Conservation (phyloP, 2,329 filamentous ascomycete genomes). For the Blastomyces parvus region DNA sequence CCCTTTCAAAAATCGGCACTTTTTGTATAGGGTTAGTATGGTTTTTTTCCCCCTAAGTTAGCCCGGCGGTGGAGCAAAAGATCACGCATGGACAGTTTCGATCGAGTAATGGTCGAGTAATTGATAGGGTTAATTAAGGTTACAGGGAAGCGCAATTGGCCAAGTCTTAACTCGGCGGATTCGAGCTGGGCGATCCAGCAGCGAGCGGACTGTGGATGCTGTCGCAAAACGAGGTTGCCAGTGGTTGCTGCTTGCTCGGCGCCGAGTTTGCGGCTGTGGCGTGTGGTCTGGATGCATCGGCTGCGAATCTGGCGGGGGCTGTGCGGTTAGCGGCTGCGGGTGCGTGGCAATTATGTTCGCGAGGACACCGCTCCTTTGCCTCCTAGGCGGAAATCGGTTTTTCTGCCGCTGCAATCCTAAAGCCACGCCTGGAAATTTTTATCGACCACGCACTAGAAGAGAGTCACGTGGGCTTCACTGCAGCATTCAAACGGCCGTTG, state of each 20-base stretch:
- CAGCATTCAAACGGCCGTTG: no score
- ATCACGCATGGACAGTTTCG: not conserved
- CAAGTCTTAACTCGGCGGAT: not conserved
- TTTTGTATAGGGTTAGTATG: not conserved
- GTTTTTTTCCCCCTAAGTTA: not conserved
- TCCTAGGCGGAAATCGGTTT: not conserved
- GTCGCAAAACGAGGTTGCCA: no score
- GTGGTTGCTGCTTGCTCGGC: not conserved
- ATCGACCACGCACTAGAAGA: not conserved
- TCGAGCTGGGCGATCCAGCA: no score
- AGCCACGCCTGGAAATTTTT: not conserved
- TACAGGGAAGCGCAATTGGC: constrained; percentile 1
- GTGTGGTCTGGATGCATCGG: not conserved
- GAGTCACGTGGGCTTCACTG: not conserved
- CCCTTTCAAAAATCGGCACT: not conserved
- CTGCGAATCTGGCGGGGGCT: not conserved
- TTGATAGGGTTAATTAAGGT: constrained; percentile 9
- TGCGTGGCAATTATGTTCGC: not conserved
- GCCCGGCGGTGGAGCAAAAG: not conserved
- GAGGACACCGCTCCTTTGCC: not conserved
- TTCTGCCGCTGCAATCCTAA: not conserved
- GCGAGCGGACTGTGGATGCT: not conserved
- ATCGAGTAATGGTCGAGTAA: constrained; percentile 7
- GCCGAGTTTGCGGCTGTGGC: not conserved
- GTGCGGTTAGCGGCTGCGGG: not conserved